Evolutionary conservation across 2,329 filamentous ascomycete species (phyloP).

Genomic region (Trichophyton simii): DNA sequence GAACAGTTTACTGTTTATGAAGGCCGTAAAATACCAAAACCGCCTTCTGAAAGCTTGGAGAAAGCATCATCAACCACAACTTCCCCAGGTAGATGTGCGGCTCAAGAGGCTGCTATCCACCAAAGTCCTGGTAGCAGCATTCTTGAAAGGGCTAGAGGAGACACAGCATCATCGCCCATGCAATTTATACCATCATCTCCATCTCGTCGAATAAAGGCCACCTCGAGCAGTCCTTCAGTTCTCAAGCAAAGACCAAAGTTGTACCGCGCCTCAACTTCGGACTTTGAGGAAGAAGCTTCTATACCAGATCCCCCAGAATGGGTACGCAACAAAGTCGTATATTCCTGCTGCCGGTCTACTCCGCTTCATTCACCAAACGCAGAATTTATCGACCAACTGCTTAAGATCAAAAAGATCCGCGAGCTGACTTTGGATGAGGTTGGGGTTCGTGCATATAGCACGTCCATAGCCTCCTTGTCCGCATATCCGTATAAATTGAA

Average conservation of each 20-base stretch:
- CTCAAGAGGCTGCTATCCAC: conserved; percentile 8
- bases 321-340: conserved; percentile 50
- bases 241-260: conserved; percentile 35
- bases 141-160: conserved; percentile 43
- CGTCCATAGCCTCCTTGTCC: conserved; percentile 67
- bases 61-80: conserved; percentile 8
- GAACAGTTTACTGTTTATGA: conserved; percentile 41
- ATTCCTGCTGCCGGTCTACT: conserved; percentile 71
- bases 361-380: conserved; percentile 59
- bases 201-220: neutral
- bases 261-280: conserved; percentile 60
- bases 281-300: conserved; percentile 50
- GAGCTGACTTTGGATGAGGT: conserved; percentile 62
- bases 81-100: neutral
- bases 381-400: conserved; percentile 59
- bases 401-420: conserved; percentile 60
- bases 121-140: conserved; percentile 22
- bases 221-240: conserved; percentile 13
- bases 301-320: conserved; percentile 59
- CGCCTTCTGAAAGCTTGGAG: conserved; percentile 3
- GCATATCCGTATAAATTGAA: conserved; percentile 58
- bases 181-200: conserved; percentile 5
- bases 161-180: conserved; percentile 23
- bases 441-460: conserved; percentile 75
- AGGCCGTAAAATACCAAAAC: conserved; percentile 21